Evolutionary conservation across 2,329 filamentous ascomycete genomes (phyloP).

Genomic region (Aspergillus quadricinctus): DNA sequence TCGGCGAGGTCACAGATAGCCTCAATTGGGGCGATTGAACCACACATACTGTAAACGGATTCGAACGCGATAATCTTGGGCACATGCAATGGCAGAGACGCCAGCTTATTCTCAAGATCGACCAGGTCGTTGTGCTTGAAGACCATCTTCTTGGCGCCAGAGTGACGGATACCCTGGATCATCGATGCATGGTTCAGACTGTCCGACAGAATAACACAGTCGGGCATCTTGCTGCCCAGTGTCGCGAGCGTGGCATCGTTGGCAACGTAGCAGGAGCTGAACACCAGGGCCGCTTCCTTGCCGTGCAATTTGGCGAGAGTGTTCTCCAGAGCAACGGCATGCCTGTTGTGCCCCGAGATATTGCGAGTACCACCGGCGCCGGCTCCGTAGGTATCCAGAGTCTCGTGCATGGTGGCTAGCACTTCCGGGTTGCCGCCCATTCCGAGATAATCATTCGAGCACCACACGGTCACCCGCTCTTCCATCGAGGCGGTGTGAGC

Average conservation of each 20-base stretch:
- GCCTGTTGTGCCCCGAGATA: slow-evolving; percentile 95
- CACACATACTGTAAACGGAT: slow-evolving; percentile 99
- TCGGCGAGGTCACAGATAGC: slow-evolving; percentile 94
- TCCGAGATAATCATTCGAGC: slow-evolving; percentile 96
- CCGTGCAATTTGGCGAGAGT: slow-evolving; percentile 83
- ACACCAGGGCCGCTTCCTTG: slow-evolving; percentile 88
- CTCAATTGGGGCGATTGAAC: slow-evolving; percentile 91
- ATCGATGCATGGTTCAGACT: slow-evolving; percentile 97
- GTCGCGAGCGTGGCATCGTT: slow-evolving; percentile 97
- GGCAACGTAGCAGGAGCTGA: slow-evolving; percentile 96
- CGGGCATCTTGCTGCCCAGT: slow-evolving; percentile 90
- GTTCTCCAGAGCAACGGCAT: slow-evolving; percentile 78
- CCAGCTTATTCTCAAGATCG: slow-evolving; percentile 88
- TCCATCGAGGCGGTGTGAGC: slow-evolving; percentile 82
- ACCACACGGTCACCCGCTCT: slow-evolving; percentile 94
- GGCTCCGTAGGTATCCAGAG: slow-evolving; percentile 88
- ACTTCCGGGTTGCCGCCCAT: slow-evolving; percentile 92
- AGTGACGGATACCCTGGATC: slow-evolving; percentile 98
- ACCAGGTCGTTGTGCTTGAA: slow-evolving; percentile 98
- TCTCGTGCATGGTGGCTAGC: slow-evolving; percentile 87
- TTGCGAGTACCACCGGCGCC: slow-evolving; percentile 95
- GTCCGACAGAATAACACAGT: slow-evolving; percentile 97
- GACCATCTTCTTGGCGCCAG: slow-evolving; percentile 92
- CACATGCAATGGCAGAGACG: slow-evolving; percentile 73
- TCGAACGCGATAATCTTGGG: slow-evolving; percentile 99